phyloP scores from a whole-genome alignment of 1,284 basidiomycete species.

The Ustilago tritici region DNA sequence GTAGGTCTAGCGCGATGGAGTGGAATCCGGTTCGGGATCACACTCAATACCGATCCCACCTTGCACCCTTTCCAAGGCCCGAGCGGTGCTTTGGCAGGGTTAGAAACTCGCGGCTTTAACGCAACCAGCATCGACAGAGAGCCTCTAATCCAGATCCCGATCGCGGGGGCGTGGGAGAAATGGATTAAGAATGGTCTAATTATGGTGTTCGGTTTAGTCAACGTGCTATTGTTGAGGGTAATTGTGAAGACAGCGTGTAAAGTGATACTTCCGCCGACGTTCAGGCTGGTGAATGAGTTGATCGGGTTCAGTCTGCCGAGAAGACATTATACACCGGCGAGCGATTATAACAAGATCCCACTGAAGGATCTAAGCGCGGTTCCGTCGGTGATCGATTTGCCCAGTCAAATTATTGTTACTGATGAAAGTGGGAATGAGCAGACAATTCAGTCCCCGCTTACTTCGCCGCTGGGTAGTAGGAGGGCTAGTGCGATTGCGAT shows the following conservation, averaged over 20 bases:
- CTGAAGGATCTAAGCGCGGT: conserved; percentile 44
- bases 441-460: conserved; percentile 25
- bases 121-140: neutral
- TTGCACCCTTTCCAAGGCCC: conserved; percentile 23
- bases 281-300: conserved; percentile 50
- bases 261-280: conserved; percentile 54
- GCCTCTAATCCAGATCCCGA: conserved; percentile 34
- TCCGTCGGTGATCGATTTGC: conserved; percentile 49
- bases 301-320: conserved; percentile 60
- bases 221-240: conserved; percentile 86
- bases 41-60: conserved; percentile 28
- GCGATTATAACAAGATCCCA: conserved; percentile 55
- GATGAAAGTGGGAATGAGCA: conserved; percentile 41
- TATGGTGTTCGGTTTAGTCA: conserved; percentile 73
- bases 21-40: conserved; percentile 32
- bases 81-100: conserved; percentile 5
- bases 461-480: conserved; percentile 17
- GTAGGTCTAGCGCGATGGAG: conserved; percentile 79
- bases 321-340: conserved; percentile 58
- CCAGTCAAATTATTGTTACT: conserved; percentile 47
- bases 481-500: conserved; percentile 2
- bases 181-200: conserved; percentile 68
- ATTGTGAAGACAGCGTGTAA: conserved; percentile 69
- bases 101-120: neutral
- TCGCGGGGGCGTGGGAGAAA: conserved; percentile 19